Conservation (phyloP, 108 stramenopile species). For the Cyclotella distinguenda region DNA sequence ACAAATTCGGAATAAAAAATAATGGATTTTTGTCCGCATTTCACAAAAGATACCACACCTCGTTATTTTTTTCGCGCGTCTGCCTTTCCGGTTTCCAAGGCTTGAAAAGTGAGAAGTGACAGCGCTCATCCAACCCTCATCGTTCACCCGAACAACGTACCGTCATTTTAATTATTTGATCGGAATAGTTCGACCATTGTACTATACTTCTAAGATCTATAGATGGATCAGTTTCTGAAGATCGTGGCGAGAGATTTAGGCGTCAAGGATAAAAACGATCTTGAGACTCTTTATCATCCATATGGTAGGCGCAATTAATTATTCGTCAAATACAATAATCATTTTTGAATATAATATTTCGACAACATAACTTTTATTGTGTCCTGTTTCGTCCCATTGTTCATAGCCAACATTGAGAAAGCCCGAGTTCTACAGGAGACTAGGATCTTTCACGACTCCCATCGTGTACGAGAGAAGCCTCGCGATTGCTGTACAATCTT, state of each 20-base stretch:
- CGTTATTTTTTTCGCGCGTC: too few species aligned
- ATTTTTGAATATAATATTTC: neutral
- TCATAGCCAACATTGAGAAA: slow-evolving; percentile 70
- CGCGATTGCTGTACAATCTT: slow-evolving; percentile 70
- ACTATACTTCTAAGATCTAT: too few species aligned
- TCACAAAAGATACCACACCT: slow-evolving; percentile 95
- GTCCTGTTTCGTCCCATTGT: slow-evolving; percentile 6
- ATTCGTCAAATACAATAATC: neutral
- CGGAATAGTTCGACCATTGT: too few species aligned
- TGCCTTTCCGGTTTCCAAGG: too few species aligned
- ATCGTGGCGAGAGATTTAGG: neutral
- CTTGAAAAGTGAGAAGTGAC: too few species aligned
- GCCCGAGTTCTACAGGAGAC: slow-evolving; percentile 75
- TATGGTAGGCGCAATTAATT: neutral
- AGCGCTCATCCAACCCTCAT: too few species aligned
- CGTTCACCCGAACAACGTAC: too few species aligned
- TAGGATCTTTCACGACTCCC: slow-evolving; percentile 68
- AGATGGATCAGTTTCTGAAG: slow-evolving; percentile 6
- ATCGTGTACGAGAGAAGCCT: slow-evolving; percentile 61
- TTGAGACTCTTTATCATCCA: neutral
- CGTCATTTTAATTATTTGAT: too few species aligned
- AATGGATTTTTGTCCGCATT: too few species aligned
- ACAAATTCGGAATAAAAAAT: too few species aligned
- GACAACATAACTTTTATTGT: neutral
- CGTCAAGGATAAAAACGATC: neutral